A percentile compares a stretch with the other conserved stretches of the same genome.
Conservation (phyloP, 2,329 filamentous ascomycete genomes). For the Fusarium torulosum region DNA sequence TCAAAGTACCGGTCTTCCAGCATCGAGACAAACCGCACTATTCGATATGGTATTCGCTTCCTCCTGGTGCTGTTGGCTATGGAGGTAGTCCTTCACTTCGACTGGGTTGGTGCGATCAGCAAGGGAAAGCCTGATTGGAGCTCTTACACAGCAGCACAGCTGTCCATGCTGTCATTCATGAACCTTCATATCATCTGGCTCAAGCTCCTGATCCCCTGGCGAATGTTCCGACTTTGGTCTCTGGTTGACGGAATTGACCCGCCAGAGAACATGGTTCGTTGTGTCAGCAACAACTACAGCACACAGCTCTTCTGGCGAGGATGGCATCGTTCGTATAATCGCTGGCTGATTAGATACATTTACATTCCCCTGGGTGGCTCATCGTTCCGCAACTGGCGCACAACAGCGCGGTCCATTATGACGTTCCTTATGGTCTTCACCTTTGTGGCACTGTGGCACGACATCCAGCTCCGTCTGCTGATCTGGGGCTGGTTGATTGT, state of each 20-base stretch:
- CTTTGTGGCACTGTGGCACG: slow-evolving; percentile 98
- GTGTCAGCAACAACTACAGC: slow-evolving; percentile 94
- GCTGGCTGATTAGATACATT: slow-evolving; percentile 93
- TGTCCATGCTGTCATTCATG: slow-evolving; percentile 92
- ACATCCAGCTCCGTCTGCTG: slow-evolving; percentile 89
- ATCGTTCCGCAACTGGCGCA: slow-evolving; percentile 60
- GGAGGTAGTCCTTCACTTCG: slow-evolving; percentile 91
- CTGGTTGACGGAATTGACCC: slow-evolving; percentile 92
- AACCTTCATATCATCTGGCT: slow-evolving; percentile 98
- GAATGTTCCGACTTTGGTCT: slow-evolving; percentile 98
- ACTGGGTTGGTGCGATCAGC: slow-evolving; percentile 94
- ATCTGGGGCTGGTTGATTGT: slow-evolving; percentile 98
- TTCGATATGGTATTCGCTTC: slow-evolving; percentile 87
- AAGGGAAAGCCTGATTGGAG: slow-evolving; percentile 84
- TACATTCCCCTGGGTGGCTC: slow-evolving; percentile 90
- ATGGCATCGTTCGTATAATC: slow-evolving; percentile 96
- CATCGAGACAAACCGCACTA: slow-evolving; percentile 76
- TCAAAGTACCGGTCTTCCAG: slow-evolving; percentile 78
- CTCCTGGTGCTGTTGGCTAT: slow-evolving; percentile 83
- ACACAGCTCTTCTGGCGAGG: slow-evolving; percentile 92
- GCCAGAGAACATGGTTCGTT: slow-evolving; percentile 98
- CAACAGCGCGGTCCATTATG: slow-evolving; percentile 69
- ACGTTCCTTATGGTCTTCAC: slow-evolving; percentile 92
- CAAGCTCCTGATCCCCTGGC: slow-evolving; percentile 95
- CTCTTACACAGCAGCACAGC: slow-evolving; percentile 85